Evolutionary conservation across 306 rosid species (phyloP), one percentile per base, ranked within the genome.

Genomic region (Pyrus pyrifolia): DNA sequence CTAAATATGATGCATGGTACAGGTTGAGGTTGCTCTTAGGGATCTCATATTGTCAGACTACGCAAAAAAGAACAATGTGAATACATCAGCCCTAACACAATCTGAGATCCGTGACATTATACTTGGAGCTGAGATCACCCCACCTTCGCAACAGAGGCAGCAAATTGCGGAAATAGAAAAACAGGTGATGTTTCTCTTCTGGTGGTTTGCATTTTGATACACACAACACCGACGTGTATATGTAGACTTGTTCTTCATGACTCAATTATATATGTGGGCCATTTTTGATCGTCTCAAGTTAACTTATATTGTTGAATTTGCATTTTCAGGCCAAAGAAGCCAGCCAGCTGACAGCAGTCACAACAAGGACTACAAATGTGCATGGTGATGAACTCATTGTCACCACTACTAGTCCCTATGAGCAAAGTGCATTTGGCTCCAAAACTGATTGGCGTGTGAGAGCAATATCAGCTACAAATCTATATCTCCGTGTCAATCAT

Each of bases 391-490:
- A 91, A 78, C 97, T 96, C 53, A 91, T 96, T 76, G 98, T 92
- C 59, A 92, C 97, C 45, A 96, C 99, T 49, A 96, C 98, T 14
- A 96, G 98, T 88, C 99, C 99, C 15, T 96, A 96, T 72, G 99
- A 96, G 89, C 96, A 91, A 88, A 85, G 90, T 78, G 96, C 92
- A 45, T 92, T 87, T 89, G 96, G 93, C 63, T 92, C 99, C 8
- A 96, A 96, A 87, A 96, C 99, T 57, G 99, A 96, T 76, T 96
- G 99, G 99, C 99, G 99, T 92, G 99, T 96, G 82, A 88, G 99
- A 77, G 98, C 99, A 72, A 96, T 96, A 87, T 96, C 98, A 8
- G 97, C 99, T 69, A 96, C 99, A 51, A 95, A 96, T 78, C 87
- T 96, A 17, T 92, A 96, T 71, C 99, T 96, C 66, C 97, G 99